Percentiles rank a stretch among this genome's conserved stretches.
Evolutionary conservation across 1,139 yeast species (phyloP).

Genomic region (Geotrichum bryndzae): DNA sequence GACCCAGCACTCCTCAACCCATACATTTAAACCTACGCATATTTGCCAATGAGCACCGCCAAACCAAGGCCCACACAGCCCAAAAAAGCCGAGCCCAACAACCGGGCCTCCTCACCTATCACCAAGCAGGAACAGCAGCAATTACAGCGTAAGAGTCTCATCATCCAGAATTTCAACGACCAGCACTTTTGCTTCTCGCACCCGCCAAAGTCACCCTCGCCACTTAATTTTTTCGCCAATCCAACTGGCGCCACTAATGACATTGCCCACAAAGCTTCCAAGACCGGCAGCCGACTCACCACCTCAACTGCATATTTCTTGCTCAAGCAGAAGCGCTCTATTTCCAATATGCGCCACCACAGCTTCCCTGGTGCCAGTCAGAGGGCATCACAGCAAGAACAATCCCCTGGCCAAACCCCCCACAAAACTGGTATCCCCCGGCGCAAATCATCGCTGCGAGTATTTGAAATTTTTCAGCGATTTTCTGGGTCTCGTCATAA

Average conservation of each 20-base stretch:
- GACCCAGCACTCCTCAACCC: neutral
- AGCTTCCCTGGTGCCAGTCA: neutral
- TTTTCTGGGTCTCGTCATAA: neutral
- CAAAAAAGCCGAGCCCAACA: neutral
- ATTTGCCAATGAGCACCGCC: neutral
- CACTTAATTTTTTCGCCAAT: neutral
- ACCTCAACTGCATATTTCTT: neutral
- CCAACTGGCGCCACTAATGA: neutral
- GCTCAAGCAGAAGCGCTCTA: neutral
- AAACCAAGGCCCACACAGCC: neutral
- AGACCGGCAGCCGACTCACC: neutral
- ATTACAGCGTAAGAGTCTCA: slow-evolving; percentile 5
- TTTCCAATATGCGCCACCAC: neutral
- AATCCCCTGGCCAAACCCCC: neutral
- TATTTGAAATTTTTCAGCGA: neutral
- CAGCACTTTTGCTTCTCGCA: slow-evolving; percentile 2
- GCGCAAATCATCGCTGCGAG: neutral
- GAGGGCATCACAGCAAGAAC: neutral
- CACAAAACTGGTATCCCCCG: neutral
- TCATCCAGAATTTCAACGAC: slow-evolving; percentile 13
- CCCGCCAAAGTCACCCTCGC: neutral
- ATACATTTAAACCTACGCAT: neutral
- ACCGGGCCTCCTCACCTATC: neutral
- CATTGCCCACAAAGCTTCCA: neutral
- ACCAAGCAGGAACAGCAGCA: neutral